phyloP scores from a whole-genome alignment of 257 asterid species.

The Verbascum thapsus region DNA sequence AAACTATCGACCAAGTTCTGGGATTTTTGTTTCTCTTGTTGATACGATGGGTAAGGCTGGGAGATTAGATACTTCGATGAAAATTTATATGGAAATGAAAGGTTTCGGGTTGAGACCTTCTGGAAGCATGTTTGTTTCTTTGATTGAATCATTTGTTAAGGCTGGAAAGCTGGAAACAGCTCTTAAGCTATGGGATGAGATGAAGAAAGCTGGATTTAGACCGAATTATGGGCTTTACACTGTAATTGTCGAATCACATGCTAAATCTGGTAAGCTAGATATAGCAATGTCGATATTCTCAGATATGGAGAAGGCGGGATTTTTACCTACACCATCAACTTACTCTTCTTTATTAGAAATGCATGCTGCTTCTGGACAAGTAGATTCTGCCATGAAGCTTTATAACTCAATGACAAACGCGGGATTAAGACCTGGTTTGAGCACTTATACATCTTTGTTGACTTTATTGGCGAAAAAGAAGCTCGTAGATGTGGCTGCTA shows the following conservation, averaged over 20 bases:
- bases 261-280: constrained; percentile 95
- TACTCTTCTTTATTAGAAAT: constrained; percentile 91
- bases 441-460: constrained; percentile 76
- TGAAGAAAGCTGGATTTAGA: constrained; percentile 85
- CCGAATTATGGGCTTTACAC: constrained; percentile 94
- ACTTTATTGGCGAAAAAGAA: constrained; percentile 86
- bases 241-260: constrained; percentile 89
- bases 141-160: constrained; percentile 84
- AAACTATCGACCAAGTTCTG: constrained; percentile 48
- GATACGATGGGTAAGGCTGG: constrained; percentile 85
- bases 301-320: constrained; percentile 95
- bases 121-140: constrained; percentile 79
- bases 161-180: constrained; percentile 90
- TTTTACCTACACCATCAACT: constrained; percentile 93
- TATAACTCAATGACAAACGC: constrained; percentile 96
- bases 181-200: constrained; percentile 86
- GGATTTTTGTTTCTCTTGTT: constrained; percentile 49
- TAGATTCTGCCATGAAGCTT: constrained; percentile 89
- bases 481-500: constrained; percentile 95
- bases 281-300: constrained; percentile 84
- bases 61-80: constrained; percentile 83
- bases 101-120: constrained; percentile 86
- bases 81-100: constrained; percentile 85
- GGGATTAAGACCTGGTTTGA: constrained; percentile 80
- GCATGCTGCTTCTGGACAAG: constrained; percentile 91